These are phyloP conservation scores for Arthromyces matolae DNA, from an alignment of 768 basidiomycete species.

Conservation along the genomic window DNA sequence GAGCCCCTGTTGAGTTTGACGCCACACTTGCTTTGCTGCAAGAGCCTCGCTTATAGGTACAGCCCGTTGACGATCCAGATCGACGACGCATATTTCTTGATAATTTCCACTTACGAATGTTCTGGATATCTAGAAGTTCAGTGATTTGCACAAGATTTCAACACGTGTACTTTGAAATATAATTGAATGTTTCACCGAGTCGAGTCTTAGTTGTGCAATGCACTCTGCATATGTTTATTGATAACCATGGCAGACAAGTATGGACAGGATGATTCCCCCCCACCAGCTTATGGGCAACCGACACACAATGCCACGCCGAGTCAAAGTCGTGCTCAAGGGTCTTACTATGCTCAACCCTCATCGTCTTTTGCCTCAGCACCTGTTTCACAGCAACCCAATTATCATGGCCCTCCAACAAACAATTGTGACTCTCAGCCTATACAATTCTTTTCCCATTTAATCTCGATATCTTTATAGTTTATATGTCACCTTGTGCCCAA, in stretches of 20 bases:
- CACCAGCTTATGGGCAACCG: conserved; percentile 8
- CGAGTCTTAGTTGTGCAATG: conserved; percentile 11
- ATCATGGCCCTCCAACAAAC: conserved; percentile 2
- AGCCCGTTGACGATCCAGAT: no score
- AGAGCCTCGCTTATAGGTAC: no score
- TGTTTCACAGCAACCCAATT: conserved; percentile 8
- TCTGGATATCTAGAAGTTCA: no score
- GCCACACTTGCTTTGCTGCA: no score
- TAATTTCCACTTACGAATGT: no score
- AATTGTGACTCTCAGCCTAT: conserved; percentile 1
- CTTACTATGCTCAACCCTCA: neutral
- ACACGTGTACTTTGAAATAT: no score
- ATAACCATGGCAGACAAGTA: conserved; percentile 12
- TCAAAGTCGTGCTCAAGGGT: neutral
- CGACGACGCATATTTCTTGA: no score
- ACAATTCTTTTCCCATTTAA: neutral
- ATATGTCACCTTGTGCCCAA: conserved; percentile 22
- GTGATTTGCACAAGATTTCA: no score
- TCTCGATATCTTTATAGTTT: conserved; percentile 7
- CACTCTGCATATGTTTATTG: neutral
- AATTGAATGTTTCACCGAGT: no score
- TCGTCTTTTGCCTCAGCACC: conserved; percentile 2
- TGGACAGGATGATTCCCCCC: neutral
- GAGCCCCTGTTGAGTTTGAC: no score
- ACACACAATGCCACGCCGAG: neutral